phyloP scores from a whole-genome alignment of 2,329 filamentous ascomycete genomes.

The Volutella citrinella region DNA sequence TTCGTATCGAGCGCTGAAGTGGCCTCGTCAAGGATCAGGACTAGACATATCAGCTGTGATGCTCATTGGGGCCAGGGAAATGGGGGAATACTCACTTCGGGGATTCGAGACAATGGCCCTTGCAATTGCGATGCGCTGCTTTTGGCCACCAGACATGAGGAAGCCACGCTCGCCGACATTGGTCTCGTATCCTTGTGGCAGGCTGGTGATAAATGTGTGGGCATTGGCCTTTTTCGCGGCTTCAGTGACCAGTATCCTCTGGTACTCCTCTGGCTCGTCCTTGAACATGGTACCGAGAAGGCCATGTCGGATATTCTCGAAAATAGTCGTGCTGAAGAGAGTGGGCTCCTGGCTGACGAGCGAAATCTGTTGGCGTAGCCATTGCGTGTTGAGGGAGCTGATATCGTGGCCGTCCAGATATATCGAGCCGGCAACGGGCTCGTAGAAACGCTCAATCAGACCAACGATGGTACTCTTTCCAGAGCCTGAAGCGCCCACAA shows the following conservation, averaged over 20 bases:
- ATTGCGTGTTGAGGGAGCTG: too few species aligned
- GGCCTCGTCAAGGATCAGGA: slow-evolving; percentile 15
- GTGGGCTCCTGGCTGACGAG: too few species aligned
- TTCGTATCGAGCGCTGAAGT: slow-evolving; percentile 12
- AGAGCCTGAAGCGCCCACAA: slow-evolving; percentile 51
- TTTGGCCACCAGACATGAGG: too few species aligned
- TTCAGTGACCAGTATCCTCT: slow-evolving; percentile 1
- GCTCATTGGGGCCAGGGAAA: background rate
- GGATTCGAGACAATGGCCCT: slow-evolving; percentile 17
- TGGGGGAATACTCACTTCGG: slow-evolving; percentile 9
- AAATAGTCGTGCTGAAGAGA: too few species aligned
- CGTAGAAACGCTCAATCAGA: slow-evolving; percentile 55
- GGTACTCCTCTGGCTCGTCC: background rate
- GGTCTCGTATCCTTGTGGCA: slow-evolving; percentile 13
- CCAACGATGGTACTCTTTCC: too few species aligned
- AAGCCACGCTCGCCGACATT: slow-evolving; percentile 10
- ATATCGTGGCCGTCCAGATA: too few species aligned
- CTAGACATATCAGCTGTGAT: background rate
- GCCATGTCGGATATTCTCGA: too few species aligned
- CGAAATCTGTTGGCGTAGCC: too few species aligned
- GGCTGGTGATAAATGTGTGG: slow-evolving; percentile 12
- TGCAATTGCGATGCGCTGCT: too few species aligned
- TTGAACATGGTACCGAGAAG: slow-evolving; percentile 33
- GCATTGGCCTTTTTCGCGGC: slow-evolving; percentile 12
- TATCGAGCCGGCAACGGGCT: too few species aligned